Evolutionary conservation across 2,329 filamentous ascomycete genomes (phyloP).

Genomic region (Cladosporium colombiae): DNA sequence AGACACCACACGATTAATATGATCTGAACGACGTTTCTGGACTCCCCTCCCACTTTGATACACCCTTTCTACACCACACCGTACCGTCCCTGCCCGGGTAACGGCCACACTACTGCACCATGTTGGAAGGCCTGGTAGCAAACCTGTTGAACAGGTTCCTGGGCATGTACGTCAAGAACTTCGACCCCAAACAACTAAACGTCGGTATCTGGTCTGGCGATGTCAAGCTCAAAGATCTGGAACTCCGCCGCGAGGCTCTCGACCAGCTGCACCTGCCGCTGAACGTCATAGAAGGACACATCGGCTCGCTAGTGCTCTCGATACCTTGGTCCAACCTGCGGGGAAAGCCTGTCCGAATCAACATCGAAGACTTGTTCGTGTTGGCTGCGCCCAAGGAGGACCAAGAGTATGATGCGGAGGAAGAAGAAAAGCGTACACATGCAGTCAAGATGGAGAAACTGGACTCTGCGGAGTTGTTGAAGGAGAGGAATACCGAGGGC

Average conservation of each 20-base stretch:
- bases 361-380: conserved; percentile 95
- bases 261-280: conserved; percentile 96
- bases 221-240: conserved; percentile 89
- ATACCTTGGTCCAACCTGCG: conserved; percentile 98
- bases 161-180: conserved; percentile 99
- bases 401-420: conserved; percentile 86
- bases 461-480: conserved; percentile 91
- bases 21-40: conserved; percentile 15
- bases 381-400: conserved; percentile 95
- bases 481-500: conserved; percentile 88
- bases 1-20: conserved; percentile 10
- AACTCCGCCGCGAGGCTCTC: conserved; percentile 89
- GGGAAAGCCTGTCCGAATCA: conserved; percentile 89
- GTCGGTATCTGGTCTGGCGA: conserved; percentile 99
- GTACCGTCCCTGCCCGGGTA: conserved; percentile 60
- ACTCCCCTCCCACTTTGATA: neutral
- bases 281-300: conserved; percentile 93
- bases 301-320: conserved; percentile 85
- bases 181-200: conserved; percentile 95
- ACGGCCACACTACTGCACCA: conserved; percentile 66
- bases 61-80: neutral
- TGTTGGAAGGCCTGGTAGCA: conserved; percentile 96
- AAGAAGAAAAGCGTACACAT: conserved; percentile 83
- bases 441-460: conserved; percentile 99
- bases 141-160: conserved; percentile 98